Evolutionary conservation across 345 rosid genomes (phyloP), one percentile per base, ranked within the genome.

Genomic region (Nasturtium officinale): DNA sequence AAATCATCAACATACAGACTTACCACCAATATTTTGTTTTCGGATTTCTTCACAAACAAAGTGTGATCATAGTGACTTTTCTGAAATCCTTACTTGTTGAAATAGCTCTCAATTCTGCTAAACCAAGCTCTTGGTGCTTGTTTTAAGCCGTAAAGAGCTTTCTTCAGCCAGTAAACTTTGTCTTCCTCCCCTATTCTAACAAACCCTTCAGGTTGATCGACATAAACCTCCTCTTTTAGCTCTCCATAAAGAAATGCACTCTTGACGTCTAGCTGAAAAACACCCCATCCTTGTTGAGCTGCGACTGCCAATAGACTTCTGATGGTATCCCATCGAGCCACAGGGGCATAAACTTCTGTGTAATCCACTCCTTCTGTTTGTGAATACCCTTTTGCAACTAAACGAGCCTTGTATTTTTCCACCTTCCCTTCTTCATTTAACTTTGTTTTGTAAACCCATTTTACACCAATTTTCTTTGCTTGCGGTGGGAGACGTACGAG

Each of bases 401-500:
- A 2, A 2, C 38, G 11, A 9, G 38, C 50, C 6, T 45, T 45
- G 9, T 3, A 16, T 3, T 45, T 45, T 0, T 45, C 21, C 0
- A 45, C 50, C 0, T 45, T n/a, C 7, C 50, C 21, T 16, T 45
- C 9, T 16, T 45, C 50, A 16, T 45, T 45, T 0, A 33, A 0
- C 38, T 33, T 33, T 0, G 50, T 45, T 2, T n/a, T 45, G 21
- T 16, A 45, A 0, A 45, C 0, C 50, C 50, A 45, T 7, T 45
- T 45, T 0, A 45, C 21, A 0, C 50, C 10, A 3, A 45, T 45
- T 2, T 0, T 2, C 21, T 16, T 46, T 0, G 4, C 21, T 0
- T 18, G 13, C 0, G 25, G 0, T 8, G 52, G 52, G 0, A 47
- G 0, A 0, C 0, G 0, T 0, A n/a, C 5, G 1, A n/a, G 20